Conservation (phyloP, 345 rosid genomes). For the Excoecaria agallocha region DNA sequence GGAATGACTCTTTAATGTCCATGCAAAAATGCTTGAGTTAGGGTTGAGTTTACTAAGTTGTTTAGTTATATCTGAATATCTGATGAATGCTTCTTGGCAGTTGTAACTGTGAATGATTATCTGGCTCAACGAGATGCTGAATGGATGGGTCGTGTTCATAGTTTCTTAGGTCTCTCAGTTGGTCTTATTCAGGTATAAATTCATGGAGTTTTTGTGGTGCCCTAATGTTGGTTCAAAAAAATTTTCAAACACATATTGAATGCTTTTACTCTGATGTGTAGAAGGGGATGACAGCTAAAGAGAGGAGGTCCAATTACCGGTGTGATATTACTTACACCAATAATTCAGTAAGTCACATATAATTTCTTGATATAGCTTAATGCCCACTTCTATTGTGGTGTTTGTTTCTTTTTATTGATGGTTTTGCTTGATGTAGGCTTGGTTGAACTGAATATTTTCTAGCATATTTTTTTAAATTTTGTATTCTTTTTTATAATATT, state of each 20-base stretch:
- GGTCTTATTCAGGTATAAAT: slow-evolving; percentile 83
- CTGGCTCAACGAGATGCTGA: slow-evolving; percentile 98
- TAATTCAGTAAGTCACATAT: slow-evolving; percentile 62
- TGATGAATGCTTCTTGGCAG: slow-evolving; percentile 42
- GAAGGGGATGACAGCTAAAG: slow-evolving; percentile 79
- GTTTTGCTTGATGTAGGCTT: slow-evolving; percentile 2
- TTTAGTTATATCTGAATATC: neutral
- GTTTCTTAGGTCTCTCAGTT: slow-evolving; percentile 87
- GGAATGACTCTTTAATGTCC: neutral
- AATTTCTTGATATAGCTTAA: slow-evolving; percentile 17
- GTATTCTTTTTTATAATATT: slow-evolving; percentile 14
- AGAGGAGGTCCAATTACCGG: slow-evolving; percentile 73
- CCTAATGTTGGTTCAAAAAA: neutral
- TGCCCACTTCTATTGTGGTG: slow-evolving; percentile 3
- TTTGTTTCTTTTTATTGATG: neutral
- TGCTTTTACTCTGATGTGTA: slow-evolving; percentile 29
- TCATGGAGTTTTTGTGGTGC: neutral
- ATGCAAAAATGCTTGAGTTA: neutral
- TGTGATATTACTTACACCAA: slow-evolving; percentile 95
- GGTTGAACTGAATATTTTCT: slow-evolving; percentile 10
- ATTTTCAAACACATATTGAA: neutral
- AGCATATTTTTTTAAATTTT: slow-evolving; percentile 7
- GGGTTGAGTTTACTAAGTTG: neutral
- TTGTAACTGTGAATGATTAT: slow-evolving; percentile 96
- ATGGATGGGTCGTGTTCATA: slow-evolving; percentile 99